Base-by-base conservation (phyloP, 352 stramenopile species). In the Phytophthora vignae region DNA sequence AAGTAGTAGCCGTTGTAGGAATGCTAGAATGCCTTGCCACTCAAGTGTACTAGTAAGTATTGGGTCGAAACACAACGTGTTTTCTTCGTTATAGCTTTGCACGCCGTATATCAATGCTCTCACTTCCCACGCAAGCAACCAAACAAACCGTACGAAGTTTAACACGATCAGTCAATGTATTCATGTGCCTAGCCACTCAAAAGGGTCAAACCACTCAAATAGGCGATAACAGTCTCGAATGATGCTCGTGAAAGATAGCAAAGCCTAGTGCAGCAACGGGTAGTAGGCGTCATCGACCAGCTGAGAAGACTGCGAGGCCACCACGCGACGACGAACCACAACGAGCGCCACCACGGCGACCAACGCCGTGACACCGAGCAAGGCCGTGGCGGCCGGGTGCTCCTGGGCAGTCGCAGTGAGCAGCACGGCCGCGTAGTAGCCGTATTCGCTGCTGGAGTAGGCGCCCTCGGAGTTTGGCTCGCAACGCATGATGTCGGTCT, bases 401-500 rank as follows among this genome's bases (percentile, higher is more conserved):
- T 78, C 56, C 19, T 80, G 59, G 12, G 72, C 55, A 9, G 71
- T 76, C 15, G 77, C 65, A 22, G 29, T 77, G 58, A 61, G 55
- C 55, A 73, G 69, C 40, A 65, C 79, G 31, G 59, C 64, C 61
- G 56, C 49, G 27, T 64, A 63, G 62, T 76, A 77, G n/a, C 36
- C 64, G 40, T 55, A 57, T 17, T 60, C 66, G 36, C 12, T 17
- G 36, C 59, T 69, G 4, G 62, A 40, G 64, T 83, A 82, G 8
- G 22, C 54, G 12, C 36, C n/a, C 17, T 60, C 61, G 11, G 48
- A 52, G 19, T 55, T 44, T 10, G 81, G 84, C 15, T 83, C 83
- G 19, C 81, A 90, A n/a, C 84, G 82, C 74, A 80, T 87, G 67
- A 93, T 82, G 52, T 91, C 81, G 10, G 85, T 42, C 2, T 75